Evolutionary conservation across 352 stramenopile species (phyloP), one percentile per base, ranked within the genome.

Genomic region (Globisporangium acanthophoron): DNA sequence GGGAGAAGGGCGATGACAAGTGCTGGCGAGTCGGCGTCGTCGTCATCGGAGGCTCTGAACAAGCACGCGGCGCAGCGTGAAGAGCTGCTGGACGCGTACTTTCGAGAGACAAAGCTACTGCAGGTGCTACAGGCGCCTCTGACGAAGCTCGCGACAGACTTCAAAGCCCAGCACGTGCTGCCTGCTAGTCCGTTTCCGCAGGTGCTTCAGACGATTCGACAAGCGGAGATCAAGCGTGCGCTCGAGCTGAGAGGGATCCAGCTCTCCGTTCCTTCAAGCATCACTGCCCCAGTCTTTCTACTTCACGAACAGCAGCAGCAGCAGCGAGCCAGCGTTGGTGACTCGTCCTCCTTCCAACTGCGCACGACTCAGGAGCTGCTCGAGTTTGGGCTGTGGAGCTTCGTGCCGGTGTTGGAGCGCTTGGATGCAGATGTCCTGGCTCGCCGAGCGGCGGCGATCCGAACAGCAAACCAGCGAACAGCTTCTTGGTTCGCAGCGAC

Each of bases 11-110:
- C 18, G 40, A 46, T 46, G 40, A 9, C 40, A 21, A 43, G 37
- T 15, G 37, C 13, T 39, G 6, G 12, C 33, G 33, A 12, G 8
- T 35, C 31, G 9, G 12, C 44, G 33, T 15, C 21, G 24, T 21
- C 47, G 27, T 18, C 21, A 9, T 52, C 41, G 12, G 24, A 49
- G 3, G 67, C 62, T 13, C 39, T 79, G 24, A 27, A 58, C n/a
- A 47, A 39, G 27, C 45, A 72, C 41, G 49, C 61, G 41, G 47
- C 59, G 29, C 40, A 75, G 45, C 72, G 74, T 47, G 69, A 58
- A 1, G 40, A 59, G 45, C 61, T 80, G 46, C 54, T 87, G 12
- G 62, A 78, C 24, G 66, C 67, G 52, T 82, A 80, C 55, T 80
- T 82, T 18, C 56, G 60, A 15, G 61, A 58, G 16, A 81, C 73